phyloP scores from a whole-genome alignment of 2,329 filamentous ascomycete genomes.

The Diplodia intermedia region DNA sequence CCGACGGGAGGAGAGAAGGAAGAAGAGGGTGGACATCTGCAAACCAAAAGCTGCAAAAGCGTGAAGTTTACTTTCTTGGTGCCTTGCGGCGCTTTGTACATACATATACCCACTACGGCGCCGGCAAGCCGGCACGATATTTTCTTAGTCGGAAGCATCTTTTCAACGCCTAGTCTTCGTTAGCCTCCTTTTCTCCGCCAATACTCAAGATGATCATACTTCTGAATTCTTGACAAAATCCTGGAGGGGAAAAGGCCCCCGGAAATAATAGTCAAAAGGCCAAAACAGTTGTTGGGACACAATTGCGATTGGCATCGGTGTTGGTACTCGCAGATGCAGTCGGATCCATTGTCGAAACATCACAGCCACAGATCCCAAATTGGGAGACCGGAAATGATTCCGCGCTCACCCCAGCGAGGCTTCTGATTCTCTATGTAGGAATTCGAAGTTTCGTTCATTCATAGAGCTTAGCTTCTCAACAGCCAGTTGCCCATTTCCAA shows the following conservation, averaged over 20 bases:
- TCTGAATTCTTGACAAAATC: not conserved
- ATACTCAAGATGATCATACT: constrained; percentile 1
- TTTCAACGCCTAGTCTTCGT: constrained; percentile 8
- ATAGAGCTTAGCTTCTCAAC: not conserved
- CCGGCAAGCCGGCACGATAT: constrained; percentile 9
- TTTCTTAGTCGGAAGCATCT: constrained; percentile 7
- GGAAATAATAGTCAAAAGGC: no score
- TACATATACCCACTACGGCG: constrained; percentile 23
- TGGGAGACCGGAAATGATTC: no score
- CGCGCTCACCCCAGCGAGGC: no score
- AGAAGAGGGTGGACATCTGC: not conserved
- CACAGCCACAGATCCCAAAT: not conserved
- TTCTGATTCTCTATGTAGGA: not conserved
- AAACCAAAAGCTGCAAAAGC: constrained; percentile 3
- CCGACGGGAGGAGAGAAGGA: not conserved
- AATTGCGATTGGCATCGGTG: not conserved
- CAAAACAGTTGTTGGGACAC: no score
- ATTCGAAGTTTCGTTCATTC: constrained; percentile 5
- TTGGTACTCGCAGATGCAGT: not conserved
- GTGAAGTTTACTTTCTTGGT: constrained; percentile 6
- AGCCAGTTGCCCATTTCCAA: not conserved
- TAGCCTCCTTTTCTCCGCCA: constrained; percentile 8
- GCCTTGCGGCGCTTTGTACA: constrained; percentile 8
- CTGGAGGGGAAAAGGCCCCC: no score
- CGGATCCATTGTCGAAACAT: not conserved